Evolutionary conservation across 768 basidiomycete species (phyloP), one percentile per base, ranked within the genome.

Genomic region (Naematelia encephala): DNA sequence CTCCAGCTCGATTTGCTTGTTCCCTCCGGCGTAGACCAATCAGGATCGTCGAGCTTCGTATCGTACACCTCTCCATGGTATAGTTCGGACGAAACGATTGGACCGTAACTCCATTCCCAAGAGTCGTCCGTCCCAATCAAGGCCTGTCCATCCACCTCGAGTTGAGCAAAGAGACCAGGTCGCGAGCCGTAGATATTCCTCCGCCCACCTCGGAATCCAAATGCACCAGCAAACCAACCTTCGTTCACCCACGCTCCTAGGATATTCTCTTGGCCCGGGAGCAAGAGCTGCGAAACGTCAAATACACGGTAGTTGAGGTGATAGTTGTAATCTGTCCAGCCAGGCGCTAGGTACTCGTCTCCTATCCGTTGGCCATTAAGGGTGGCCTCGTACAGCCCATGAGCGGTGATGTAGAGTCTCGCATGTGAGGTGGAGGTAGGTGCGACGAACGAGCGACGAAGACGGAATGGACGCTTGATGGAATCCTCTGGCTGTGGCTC

Each of bases 251-350:
- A 57, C 14, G 57, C 64, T 10, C 13, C 51, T 12, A 76, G 29
- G 10, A 45, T 50, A 49, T 76, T 76, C 57, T 68, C 61, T 4
- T 69, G 73, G 0, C 26, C 14, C 26, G 26, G 45, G 10, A 75
- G 56, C 11, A 64, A 34, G 5, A n/a, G n/a, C n/a, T 21, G 5
- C 0, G 62, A 25, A 29, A 76, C 54, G 46, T 73, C 71, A 48
- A 59, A 73, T 3, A 63, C 68, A 55, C 73, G 73, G 34, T 69
- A 76, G 51, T 69, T 51, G 4, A 70, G 62, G 4, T 64, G 66
- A 56, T 73, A 60, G 16, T 65, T 46, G 54, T 76, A 76, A 23
- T 56, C 60, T 27, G 62, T 62, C 74, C 74, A 76, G 16, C 74
- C 74, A 2, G 74, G 74, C 3, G 67, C 56, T 8, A 76, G 56